Conservation (phyloP, 768 basidiomycete species). For the Lentinula lateritia region DNA sequence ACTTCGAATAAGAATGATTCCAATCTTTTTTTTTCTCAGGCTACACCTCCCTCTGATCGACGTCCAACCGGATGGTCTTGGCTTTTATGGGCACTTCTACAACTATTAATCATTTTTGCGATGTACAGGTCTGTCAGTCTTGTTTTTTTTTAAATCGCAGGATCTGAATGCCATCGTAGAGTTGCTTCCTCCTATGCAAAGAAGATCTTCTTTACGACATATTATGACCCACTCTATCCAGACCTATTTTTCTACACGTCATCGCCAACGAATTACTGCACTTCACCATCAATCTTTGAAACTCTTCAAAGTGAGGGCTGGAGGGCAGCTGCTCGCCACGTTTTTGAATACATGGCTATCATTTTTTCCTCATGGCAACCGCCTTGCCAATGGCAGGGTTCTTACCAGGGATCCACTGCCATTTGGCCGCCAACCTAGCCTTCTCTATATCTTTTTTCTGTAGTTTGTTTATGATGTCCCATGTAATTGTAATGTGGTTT, state of each 20-base stretch:
- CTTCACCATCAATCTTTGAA: conserved; percentile 31
- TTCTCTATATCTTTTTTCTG: conserved; percentile 15
- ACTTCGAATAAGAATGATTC: conserved; percentile 6
- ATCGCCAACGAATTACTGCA: conserved; percentile 31
- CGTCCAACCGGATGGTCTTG: conserved; percentile 21
- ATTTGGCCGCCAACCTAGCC: conserved; percentile 33
- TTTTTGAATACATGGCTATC: conserved; percentile 30
- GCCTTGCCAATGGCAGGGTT: conserved; percentile 41
- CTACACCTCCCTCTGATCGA: neutral
- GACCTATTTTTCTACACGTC: conserved; percentile 55
- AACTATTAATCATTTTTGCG: conserved; percentile 38
- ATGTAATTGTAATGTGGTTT: too few relatives aligned
- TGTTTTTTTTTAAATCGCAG: neutral
- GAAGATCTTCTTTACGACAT: conserved; percentile 63
- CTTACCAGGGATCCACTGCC: conserved; percentile 22
- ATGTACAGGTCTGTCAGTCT: conserved; percentile 53
- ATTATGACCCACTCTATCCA: conserved; percentile 75
- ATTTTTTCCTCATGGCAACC: conserved; percentile 28
- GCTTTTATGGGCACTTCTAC: conserved; percentile 33
- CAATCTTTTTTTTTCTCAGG: neutral
- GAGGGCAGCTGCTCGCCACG: conserved; percentile 28
- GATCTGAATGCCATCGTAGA: conserved; percentile 23
- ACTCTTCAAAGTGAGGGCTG: conserved; percentile 36
- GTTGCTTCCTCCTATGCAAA: conserved; percentile 40
- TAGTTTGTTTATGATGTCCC: too few relatives aligned